Percentiles rank a stretch among this genome's conserved stretches.
Conservation (phyloP, 2,329 filamentous ascomycete genomes). For the Diaporthe amygdali region DNA sequence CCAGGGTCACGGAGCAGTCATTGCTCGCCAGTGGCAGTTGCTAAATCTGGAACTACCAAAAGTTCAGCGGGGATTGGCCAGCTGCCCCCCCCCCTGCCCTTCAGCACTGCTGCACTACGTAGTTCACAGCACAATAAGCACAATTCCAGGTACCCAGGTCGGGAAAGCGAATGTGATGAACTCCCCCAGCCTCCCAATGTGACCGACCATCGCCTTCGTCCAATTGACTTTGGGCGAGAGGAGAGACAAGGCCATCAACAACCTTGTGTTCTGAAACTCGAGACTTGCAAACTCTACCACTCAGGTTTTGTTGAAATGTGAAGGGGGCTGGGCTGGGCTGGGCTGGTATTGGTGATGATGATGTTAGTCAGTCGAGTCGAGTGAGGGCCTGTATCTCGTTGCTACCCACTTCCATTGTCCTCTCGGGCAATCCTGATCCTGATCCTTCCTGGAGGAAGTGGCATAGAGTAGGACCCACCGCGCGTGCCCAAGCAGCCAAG, state of each 20-base stretch:
- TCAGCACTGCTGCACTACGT: not conserved
- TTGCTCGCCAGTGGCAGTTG: not conserved
- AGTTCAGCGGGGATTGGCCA: not conserved
- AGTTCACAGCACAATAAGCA: not conserved
- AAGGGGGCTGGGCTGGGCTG: not conserved
- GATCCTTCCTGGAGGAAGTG: conserved; percentile 8
- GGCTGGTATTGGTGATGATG: not conserved
- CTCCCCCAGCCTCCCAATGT: not conserved
- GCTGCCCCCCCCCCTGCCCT: not conserved
- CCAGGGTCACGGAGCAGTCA: not conserved
- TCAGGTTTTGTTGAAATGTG: not conserved
- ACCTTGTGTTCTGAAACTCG: not conserved
- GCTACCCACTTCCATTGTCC: not conserved
- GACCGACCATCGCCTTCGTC: not conserved
- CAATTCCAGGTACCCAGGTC: not conserved
- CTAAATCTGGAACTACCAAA: not conserved
- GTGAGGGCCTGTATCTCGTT: not conserved
- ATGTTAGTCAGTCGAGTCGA: not conserved
- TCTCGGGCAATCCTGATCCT: too few species aligned
- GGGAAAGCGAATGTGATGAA: not conserved
- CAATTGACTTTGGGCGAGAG: not conserved
- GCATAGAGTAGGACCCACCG: conserved; percentile 1
- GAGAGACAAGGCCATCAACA: not conserved
- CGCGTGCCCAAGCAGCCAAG: not conserved
- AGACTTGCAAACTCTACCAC: not conserved